Conservation (phyloP, 148 eudicot species). For the Silene latifolia region DNA sequence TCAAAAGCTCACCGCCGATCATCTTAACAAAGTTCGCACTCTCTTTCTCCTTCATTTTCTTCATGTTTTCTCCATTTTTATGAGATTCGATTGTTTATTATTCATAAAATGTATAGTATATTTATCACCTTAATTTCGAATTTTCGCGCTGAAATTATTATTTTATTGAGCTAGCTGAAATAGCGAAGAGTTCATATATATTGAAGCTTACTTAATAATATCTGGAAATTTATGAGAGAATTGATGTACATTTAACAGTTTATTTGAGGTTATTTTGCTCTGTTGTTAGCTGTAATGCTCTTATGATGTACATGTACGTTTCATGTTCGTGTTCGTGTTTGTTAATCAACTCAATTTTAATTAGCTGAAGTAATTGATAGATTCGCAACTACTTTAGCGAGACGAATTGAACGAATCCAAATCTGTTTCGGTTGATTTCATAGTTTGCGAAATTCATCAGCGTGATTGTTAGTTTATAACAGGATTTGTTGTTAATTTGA, state of each 20-base stretch:
- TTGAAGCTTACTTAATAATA: too few species aligned
- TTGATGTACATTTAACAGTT: too few species aligned
- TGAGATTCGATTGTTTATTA: neutral
- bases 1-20: slow-evolving; percentile 14
- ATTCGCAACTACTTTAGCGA: neutral
- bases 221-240: too few species aligned
- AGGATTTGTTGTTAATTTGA: too few species aligned
- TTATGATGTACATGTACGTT: too few species aligned
- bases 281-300: neutral
- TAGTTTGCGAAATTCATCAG: neutral
- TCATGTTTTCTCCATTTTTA: neutral
- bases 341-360: neutral
- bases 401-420: neutral
- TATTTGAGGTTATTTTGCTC: neutral
- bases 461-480: neutral
- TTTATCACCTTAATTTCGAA: neutral
- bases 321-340: neutral
- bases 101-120: neutral
- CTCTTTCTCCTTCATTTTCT: neutral
- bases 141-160: too few species aligned
- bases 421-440: neutral
- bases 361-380: neutral
- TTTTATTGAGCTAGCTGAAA: too few species aligned
- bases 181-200: too few species aligned
- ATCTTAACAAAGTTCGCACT: slow-evolving; percentile 32